These are phyloP conservation scores for Primulina tabacum DNA, from an alignment of 257 asterid genomes.

Conservation along the genomic window DNA sequence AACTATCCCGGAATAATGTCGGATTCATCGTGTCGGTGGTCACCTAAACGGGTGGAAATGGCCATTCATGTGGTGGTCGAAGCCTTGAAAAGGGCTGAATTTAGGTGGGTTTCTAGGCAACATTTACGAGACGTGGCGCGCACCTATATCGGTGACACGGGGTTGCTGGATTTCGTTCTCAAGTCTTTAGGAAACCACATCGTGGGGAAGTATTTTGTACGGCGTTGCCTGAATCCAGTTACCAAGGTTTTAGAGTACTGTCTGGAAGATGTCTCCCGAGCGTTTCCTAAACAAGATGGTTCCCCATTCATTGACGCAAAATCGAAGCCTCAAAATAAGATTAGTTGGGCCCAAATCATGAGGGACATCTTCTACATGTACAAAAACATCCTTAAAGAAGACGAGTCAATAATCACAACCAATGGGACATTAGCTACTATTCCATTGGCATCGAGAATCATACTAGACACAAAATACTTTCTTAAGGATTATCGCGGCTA, in stretches of 20 bases:
- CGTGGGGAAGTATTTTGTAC: conserved; percentile 84
- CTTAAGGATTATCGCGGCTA: conserved; percentile 47
- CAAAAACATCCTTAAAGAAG: conserved; percentile 40
- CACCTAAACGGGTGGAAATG: conserved; percentile 89
- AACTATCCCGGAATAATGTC: conserved; percentile 60
- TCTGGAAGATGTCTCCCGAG: conserved; percentile 68
- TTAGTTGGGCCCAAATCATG: conserved; percentile 65
- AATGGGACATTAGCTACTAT: conserved; percentile 34
- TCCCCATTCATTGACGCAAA: conserved; percentile 29
- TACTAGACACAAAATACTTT: conserved; percentile 63
- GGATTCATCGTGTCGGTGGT: conserved; percentile 89
- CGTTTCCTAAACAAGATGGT: conserved; percentile 47
- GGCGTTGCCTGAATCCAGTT: conserved; percentile 81
- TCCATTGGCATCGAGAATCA: conserved; percentile 59
- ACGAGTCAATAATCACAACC: conserved; percentile 14
- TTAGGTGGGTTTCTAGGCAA: conserved; percentile 85
- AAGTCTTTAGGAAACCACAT: conserved; percentile 88
- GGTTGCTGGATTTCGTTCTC: conserved; percentile 83
- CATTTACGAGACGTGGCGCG: conserved; percentile 87
- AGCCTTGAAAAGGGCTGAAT: conserved; percentile 70
- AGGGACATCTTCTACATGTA: conserved; percentile 61
- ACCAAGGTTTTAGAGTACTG: conserved; percentile 89
- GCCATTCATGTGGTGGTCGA: conserved; percentile 90
- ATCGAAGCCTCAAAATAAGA: conserved; percentile 37
- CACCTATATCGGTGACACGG: conserved; percentile 87